A percentile compares a stretch with the other conserved stretches of the same genome.
phyloP scores from a whole-genome alignment of 805 yeast species.

The Helenozyma baotianmanensis region DNA sequence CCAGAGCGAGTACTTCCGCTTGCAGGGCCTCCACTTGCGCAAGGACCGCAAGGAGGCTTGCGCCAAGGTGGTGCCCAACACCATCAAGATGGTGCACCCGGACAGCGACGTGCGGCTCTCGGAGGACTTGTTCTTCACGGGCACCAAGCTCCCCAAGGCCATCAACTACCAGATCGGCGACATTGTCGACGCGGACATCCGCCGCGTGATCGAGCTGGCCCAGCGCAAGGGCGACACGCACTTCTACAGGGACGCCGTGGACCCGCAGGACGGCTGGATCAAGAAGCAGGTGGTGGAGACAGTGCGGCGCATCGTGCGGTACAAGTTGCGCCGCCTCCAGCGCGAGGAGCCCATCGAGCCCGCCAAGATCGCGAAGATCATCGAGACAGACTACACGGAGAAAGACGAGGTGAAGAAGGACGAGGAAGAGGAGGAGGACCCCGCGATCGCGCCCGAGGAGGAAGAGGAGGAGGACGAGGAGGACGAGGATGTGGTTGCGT shows the following conservation, averaged over 20 bases:
- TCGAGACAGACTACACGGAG: constrained; percentile 30
- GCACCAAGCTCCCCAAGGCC: constrained; percentile 61
- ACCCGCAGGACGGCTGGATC: constrained; percentile 79
- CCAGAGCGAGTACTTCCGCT: constrained; percentile 83
- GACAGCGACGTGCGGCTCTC: constrained; percentile 21
- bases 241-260: constrained; percentile 31
- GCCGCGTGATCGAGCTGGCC: constrained; percentile 33
- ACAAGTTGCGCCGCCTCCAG: constrained; percentile 62
- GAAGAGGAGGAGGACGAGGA: constrained; percentile 20
- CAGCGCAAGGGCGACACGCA: constrained; percentile 27
- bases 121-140: constrained; percentile 59
- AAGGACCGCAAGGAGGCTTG: constrained; percentile 7
- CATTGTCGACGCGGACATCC: constrained; percentile 61
- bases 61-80: constrained; percentile 23
- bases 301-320: constrained; percentile 64
- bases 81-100: constrained; percentile 14
- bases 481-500: constrained; percentile 7
- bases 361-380: constrained; percentile 40
- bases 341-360: constrained; percentile 44
- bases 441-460: constrained; percentile 3
- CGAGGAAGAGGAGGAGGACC: constrained; percentile 15
- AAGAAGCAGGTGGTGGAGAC: constrained; percentile 56
- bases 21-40: constrained; percentile 25
- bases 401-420: constrained; percentile 14
- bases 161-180: constrained; percentile 79